These are phyloP conservation scores for Fusarium sp. DNA, from an alignment of 2,329 filamentous ascomycete genomes.

Conservation along the genomic window DNA sequence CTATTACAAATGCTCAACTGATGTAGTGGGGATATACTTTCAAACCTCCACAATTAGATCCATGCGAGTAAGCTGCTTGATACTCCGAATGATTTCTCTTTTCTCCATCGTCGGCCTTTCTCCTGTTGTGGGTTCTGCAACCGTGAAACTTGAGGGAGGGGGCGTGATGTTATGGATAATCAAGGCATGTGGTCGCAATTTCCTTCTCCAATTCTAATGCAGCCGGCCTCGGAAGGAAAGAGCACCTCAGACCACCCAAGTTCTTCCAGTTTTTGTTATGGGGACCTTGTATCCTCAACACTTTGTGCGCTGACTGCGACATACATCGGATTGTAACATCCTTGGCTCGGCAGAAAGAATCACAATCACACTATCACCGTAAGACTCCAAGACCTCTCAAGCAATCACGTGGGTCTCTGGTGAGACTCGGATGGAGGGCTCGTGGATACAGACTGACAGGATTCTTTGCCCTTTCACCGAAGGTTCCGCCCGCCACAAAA, in stretches of 20 bases:
- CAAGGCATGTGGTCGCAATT: constrained; percentile 14
- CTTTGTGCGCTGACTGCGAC: not conserved
- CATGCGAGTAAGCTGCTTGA: not conserved
- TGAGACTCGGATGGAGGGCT: constrained; percentile 25
- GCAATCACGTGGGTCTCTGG: constrained; percentile 39
- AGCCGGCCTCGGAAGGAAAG: constrained; percentile 25
- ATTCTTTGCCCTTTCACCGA: constrained; percentile 5
- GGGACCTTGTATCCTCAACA: not conserved
- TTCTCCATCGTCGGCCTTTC: not conserved
- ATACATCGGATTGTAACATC: not conserved
- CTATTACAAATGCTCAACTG: constrained; percentile 6
- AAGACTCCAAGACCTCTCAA: constrained; percentile 29
- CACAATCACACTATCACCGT: constrained; percentile 24
- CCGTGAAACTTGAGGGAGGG: constrained; percentile 1
- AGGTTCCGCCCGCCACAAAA: constrained; percentile 11
- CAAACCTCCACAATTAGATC: not conserved
- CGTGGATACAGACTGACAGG: constrained; percentile 10
- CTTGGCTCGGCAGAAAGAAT: constrained; percentile 21
- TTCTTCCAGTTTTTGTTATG: not conserved
- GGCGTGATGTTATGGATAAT: constrained; percentile 4
- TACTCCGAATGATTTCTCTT: constrained; percentile 1
- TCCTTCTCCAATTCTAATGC: constrained; percentile 24
- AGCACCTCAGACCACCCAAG: constrained; percentile 9
- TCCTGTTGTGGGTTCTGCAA: constrained; percentile 5
- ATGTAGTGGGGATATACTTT: not conserved